These are phyloP conservation scores for Candida sp. DNA, from an alignment of 1,139 yeast genomes.

Conservation along the genomic window DNA sequence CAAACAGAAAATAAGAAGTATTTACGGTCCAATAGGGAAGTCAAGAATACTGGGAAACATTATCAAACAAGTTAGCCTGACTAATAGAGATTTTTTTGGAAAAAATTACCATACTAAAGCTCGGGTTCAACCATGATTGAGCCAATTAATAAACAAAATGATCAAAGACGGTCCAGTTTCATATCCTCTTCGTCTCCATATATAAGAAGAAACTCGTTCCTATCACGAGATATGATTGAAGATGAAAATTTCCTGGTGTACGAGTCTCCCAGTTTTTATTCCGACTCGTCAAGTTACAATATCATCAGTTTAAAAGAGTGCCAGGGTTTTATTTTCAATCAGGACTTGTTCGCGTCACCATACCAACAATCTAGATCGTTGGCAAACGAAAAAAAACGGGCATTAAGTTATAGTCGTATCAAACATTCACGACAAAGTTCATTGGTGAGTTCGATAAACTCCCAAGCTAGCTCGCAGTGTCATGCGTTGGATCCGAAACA, in stretches of 20 bases:
- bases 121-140: background rate
- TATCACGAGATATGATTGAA: slow-evolving; percentile 60
- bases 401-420: slow-evolving; percentile 18
- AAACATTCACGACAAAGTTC: slow-evolving; percentile 8
- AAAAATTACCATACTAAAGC: too few species aligned
- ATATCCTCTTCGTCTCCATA: slow-evolving; percentile 50
- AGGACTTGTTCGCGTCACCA: slow-evolving; percentile 66
- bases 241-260: slow-evolving; percentile 59
- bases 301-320: slow-evolving; percentile 55
- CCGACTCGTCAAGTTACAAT: slow-evolving; percentile 28
- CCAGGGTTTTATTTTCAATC: slow-evolving; percentile 76
- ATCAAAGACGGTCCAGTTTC: slow-evolving; percentile 39
- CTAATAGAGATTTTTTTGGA: too few species aligned
- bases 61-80: too few species aligned
- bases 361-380: slow-evolving; percentile 56
- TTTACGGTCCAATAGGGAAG: too few species aligned
- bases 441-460: slow-evolving; percentile 2
- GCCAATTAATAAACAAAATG: background rate
- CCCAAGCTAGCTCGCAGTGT: slow-evolving; percentile 4
- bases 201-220: slow-evolving; percentile 57
- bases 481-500: slow-evolving; percentile 3
- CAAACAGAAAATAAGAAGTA: too few species aligned
- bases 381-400: slow-evolving; percentile 35
- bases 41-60: too few species aligned
- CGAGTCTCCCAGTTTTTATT: slow-evolving; percentile 36